A percentile compares a stretch with the other conserved stretches of the same genome.
phyloP scores from a whole-genome alignment of 768 basidiomycete species.

The Termitomyces sp. region DNA sequence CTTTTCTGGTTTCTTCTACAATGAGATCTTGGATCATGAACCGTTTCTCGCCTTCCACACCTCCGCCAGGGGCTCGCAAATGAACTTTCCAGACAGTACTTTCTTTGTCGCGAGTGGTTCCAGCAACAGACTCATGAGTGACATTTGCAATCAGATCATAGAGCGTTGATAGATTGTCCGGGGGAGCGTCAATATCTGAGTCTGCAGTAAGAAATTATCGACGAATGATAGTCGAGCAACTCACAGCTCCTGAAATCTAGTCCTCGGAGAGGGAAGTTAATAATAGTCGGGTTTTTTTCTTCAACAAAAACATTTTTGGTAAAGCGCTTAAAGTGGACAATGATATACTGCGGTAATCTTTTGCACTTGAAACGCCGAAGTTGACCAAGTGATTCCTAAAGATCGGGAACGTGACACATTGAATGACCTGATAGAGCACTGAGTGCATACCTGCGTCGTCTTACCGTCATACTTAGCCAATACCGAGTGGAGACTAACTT shows the following conservation, averaged over 20 bases:
- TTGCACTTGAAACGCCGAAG: conserved; percentile 89
- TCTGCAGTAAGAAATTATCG: conserved; percentile 16
- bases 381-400: conserved; percentile 77
- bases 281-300: conserved; percentile 98
- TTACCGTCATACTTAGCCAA: conserved; percentile 91
- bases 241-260: conserved; percentile 90
- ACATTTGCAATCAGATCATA: conserved; percentile 97
- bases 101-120: conserved; percentile 91
- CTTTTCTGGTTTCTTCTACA: conserved; percentile 92
- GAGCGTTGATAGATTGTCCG: conserved; percentile 51
- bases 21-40: conserved; percentile 94
- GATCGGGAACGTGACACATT: background rate
- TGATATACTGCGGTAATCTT: conserved; percentile 84
- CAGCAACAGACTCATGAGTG: conserved; percentile 90
- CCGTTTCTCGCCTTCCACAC: conserved; percentile 88
- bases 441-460: conserved; percentile 67
- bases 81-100: conserved; percentile 92
- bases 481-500: conserved; percentile 87
- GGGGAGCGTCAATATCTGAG: conserved; percentile 73
- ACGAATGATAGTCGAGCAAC: conserved; percentile 25
- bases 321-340: conserved; percentile 94
- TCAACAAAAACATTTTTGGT: conserved; percentile 95
- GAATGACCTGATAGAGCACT: background rate
- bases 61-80: conserved; percentile 67
- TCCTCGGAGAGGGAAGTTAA: conserved; percentile 93